A percentile compares a stretch with the other conserved stretches of the same genome.
phyloP scores from a whole-genome alignment of 2,329 filamentous ascomycete species.

The Paecilomyces sp. region DNA sequence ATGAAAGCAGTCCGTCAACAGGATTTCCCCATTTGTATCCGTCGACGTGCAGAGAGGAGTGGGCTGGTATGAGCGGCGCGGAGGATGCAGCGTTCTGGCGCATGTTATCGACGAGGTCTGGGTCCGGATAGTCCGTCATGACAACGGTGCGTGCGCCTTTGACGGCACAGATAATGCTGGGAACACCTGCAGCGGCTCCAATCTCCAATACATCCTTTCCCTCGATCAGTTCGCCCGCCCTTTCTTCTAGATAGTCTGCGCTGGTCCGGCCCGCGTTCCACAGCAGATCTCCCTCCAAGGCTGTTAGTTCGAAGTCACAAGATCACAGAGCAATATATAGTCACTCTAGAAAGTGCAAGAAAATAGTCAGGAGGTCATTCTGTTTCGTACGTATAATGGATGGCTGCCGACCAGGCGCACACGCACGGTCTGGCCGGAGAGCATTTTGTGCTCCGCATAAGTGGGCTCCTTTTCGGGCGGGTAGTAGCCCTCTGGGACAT shows the following conservation, averaged over 20 bases:
- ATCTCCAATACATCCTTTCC: constrained; percentile 74
- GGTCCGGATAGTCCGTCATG: constrained; percentile 83
- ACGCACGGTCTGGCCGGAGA: constrained; percentile 57
- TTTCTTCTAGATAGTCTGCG: constrained; percentile 68
- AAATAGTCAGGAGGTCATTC: constrained; percentile 1
- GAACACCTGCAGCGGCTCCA: constrained; percentile 79
- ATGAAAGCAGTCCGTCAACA: constrained; percentile 49
- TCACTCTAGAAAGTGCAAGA: background rate
- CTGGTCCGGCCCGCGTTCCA: constrained; percentile 85
- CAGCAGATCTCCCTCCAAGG: constrained; percentile 64
- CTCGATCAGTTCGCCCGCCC: constrained; percentile 53
- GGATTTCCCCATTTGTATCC: constrained; percentile 82
- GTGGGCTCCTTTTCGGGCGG: constrained; percentile 70
- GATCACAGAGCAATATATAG: background rate
- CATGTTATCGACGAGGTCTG: constrained; percentile 74
- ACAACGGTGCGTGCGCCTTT: constrained; percentile 63
- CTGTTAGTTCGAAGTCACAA: constrained; percentile 11
- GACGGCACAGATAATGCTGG: constrained; percentile 68
- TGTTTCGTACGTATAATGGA: constrained; percentile 64
- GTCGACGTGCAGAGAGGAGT: constrained; percentile 47
- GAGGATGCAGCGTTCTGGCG: constrained; percentile 61
- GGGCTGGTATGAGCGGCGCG: constrained; percentile 38
- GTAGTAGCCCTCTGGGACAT: constrained; percentile 75
- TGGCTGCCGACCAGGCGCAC: constrained; percentile 80
- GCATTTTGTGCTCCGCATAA: constrained; percentile 62